phyloP scores from a whole-genome alignment of 371 early-diverging fungal genomes.

The Basidiobolus meristosporus region DNA sequence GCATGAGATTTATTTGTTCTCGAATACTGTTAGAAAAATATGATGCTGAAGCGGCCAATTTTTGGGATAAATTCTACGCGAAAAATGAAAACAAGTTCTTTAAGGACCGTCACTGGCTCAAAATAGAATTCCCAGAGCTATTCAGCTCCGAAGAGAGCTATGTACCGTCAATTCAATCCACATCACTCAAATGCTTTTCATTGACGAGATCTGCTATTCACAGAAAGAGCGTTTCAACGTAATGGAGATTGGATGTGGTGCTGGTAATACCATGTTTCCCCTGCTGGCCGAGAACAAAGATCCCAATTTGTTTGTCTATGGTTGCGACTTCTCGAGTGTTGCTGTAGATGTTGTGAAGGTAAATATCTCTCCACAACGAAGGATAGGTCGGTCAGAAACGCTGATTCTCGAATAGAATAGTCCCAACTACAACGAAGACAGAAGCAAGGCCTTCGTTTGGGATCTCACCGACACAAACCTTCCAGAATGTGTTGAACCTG shows the following conservation, averaged over 20 bases:
- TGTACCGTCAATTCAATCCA: neutral
- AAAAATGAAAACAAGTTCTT: conserved; percentile 85
- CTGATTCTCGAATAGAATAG: too few relatives aligned
- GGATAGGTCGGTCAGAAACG: too few relatives aligned
- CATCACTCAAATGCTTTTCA: neutral
- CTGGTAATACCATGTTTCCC: conserved; percentile 91
- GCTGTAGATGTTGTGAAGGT: conserved; percentile 62
- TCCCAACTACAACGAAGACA: conserved; percentile 25
- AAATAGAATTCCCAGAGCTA: conserved; percentile 80
- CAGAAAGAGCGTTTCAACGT: neutral
- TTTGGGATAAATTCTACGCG: conserved; percentile 69
- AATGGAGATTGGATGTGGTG: conserved; percentile 86
- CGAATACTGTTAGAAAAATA: neutral
- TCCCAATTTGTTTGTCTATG: conserved; percentile 31
- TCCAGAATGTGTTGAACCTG: conserved; percentile 32
- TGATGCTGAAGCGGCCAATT: neutral
- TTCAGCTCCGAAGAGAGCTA: neutral
- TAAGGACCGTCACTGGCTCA: conserved; percentile 90
- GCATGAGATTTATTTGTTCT: neutral
- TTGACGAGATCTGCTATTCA: neutral
- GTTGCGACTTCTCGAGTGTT: conserved; percentile 65
- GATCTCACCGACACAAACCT: conserved; percentile 52
- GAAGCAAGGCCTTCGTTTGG: conserved; percentile 67
- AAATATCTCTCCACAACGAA: conserved; percentile 2
- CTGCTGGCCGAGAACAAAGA: conserved; percentile 52